Base-by-base conservation (phyloP, 2,329 filamentous ascomycete species). In the Pyrenophora teres region DNA sequence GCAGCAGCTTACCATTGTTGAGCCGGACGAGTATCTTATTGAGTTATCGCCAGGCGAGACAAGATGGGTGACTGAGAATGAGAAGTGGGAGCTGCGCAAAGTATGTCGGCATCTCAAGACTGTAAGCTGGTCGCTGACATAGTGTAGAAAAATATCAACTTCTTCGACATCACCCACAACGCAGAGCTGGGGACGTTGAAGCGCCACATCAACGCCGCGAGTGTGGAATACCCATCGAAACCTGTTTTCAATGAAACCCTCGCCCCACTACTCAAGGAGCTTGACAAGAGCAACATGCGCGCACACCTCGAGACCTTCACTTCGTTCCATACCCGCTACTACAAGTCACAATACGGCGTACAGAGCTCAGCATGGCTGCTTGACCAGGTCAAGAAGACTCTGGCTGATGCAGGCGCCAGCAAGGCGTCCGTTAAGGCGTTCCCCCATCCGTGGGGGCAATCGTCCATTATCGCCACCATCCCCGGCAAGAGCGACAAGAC, bases 131-230 rank as follows among this genome's bases (percentile, higher is more conserved):
- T 19, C 10, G 43, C 68, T 74, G 32, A 72, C 56, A 53, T 38
- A n/a, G 3, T 8, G 1, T 64, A 95, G 90, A 82, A 89, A 70
- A 92, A 92, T 66, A 81, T 87, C 62, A 89, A 87, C 67, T 97
- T 97, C 81, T 95, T 97, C 82, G 93, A 97, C 76, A 92, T 97
- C 68, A 97, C 94, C 54, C 83, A 90, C 36, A 84, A 86, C 49
- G 78, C 80, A 44, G 82, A 88, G 42, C 81, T 89, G 56, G 89
- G 88, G 52, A 71, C 74, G 53, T 72, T 68, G 25, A 70, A 68
- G 46, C 44, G 50, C 46, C 54, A 65, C 37, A 46, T 65, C 30
- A 59, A 49, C 12, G 50, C 60, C 12, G 54, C 76, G 50, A 78
- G 82, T 56, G 79, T 87, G 59, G 78, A 76, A 40, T 95, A 87